These are phyloP conservation scores for Candida ponderosae DNA, from an alignment of 805 yeast species.

Conservation along the genomic window DNA sequence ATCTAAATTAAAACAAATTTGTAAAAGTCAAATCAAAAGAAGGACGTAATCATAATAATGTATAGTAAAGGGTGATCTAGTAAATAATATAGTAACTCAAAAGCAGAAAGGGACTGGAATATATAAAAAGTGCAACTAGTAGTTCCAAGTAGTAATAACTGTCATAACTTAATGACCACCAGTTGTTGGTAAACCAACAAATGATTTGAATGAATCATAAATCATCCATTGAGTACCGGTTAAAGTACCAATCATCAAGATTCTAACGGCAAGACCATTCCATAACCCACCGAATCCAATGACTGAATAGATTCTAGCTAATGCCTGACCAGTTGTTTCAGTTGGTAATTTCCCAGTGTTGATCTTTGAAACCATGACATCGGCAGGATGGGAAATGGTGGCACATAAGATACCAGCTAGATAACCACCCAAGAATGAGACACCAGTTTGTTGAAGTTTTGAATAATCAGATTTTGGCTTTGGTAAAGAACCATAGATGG, in stretches of 20 bases:
- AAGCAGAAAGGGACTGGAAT: too few relatives aligned
- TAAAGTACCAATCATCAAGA: conserved; percentile 93
- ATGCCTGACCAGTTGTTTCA: conserved; percentile 62
- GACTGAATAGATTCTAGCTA: conserved; percentile 63
- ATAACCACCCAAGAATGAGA: conserved; percentile 92
- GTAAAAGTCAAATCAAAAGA: too few relatives aligned
- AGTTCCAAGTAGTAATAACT: too few relatives aligned
- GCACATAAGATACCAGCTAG: conserved; percentile 98
- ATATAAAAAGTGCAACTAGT: too few relatives aligned
- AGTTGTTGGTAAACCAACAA: conserved; percentile 89
- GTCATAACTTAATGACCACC: too few relatives aligned
- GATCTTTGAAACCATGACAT: conserved; percentile 93
- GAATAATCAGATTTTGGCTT: conserved; percentile 66
- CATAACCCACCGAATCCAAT: conserved; percentile 90
- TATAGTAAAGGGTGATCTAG: too few relatives aligned
- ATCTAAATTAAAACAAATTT: too few relatives aligned
- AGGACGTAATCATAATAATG: too few relatives aligned
- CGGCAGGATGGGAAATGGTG: conserved; percentile 96
- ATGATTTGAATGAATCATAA: conserved; percentile 94
- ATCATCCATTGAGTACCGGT: conserved; percentile 97
- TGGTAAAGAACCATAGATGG: conserved; percentile 68
- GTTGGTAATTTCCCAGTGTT: conserved; percentile 60
- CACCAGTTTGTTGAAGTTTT: conserved; percentile 79
- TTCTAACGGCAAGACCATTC: conserved; percentile 93
- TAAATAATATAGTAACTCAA: too few relatives aligned